These are phyloP conservation scores for Cadophora sp. DNA, from an alignment of 2,329 filamentous ascomycete species.

Conservation along the genomic window DNA sequence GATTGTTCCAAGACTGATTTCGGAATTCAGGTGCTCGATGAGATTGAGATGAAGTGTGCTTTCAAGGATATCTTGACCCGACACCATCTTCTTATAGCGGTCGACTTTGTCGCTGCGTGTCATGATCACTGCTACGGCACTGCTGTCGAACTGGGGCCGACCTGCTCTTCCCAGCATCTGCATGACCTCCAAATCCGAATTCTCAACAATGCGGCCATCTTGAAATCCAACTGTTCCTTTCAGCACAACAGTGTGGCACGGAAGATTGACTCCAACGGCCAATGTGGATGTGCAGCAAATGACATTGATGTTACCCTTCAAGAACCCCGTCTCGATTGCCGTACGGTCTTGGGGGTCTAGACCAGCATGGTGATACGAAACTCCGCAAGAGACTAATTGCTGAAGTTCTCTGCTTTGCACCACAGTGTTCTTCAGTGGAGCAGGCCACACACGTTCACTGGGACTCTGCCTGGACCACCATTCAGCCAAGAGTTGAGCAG, in stretches of 20 bases:
- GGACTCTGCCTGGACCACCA: conserved; percentile 64
- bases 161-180: conserved; percentile 90
- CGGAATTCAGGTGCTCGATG: conserved; percentile 84
- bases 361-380: conserved; percentile 85
- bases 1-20: conserved; percentile 79
- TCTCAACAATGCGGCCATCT: conserved; percentile 68
- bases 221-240: conserved; percentile 78
- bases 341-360: conserved; percentile 69
- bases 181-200: conserved; percentile 84
- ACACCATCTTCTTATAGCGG: conserved; percentile 76
- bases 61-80: conserved; percentile 76
- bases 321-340: conserved; percentile 70
- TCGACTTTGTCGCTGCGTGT: conserved; percentile 69
- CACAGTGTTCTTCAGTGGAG: conserved; percentile 57
- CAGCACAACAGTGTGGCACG: conserved; percentile 82
- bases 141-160: conserved; percentile 81
- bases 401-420: conserved; percentile 67
- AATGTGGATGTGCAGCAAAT: conserved; percentile 90
- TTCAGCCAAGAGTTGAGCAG: conserved; percentile 70
- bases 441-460: conserved; percentile 66
- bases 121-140: conserved; percentile 79
- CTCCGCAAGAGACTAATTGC: conserved; percentile 58
- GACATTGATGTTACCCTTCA: conserved; percentile 74
- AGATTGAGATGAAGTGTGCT: conserved; percentile 81
- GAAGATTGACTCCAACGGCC: conserved; percentile 83